phyloP scores from a whole-genome alignment of 1,284 basidiomycete species.

The Mycosarcoma mackinlayi region DNA sequence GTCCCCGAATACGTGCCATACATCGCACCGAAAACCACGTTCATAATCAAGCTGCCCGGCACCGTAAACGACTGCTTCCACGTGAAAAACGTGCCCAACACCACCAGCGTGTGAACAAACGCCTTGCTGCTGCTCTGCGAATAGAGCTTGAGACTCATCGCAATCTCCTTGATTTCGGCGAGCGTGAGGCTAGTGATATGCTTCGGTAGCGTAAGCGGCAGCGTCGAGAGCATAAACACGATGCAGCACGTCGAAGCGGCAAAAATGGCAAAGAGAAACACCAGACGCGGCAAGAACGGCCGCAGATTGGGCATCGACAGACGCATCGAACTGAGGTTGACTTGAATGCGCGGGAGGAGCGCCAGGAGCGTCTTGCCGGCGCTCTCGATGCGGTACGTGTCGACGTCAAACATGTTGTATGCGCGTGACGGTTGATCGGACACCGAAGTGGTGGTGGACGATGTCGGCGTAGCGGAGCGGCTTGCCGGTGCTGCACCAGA shows the following conservation, averaged over 20 bases:
- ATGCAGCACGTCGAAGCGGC: conserved; percentile 58
- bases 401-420: conserved; percentile 36
- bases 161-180: conserved; percentile 63
- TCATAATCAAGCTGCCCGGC: conserved; percentile 65
- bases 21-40: conserved; percentile 67
- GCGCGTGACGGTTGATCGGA: conserved; percentile 20
- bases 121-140: conserved; percentile 48
- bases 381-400: conserved; percentile 32
- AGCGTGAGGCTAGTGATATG: conserved; percentile 64
- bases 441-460: conserved; percentile 13
- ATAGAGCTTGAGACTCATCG: conserved; percentile 56
- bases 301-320: conserved; percentile 47
- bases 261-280: conserved; percentile 55
- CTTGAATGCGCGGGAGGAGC: conserved; percentile 42
- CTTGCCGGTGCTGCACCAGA: conserved; percentile 18
- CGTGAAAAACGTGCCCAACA: conserved; percentile 60
- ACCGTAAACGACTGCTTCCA: conserved; percentile 67
- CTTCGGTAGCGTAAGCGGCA: conserved; percentile 62
- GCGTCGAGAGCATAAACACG: conserved; percentile 57
- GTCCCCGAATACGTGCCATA: conserved; percentile 64
- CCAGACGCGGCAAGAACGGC: conserved; percentile 56
- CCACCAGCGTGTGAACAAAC: conserved; percentile 59
- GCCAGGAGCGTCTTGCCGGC: conserved; percentile 21
- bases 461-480: conserved; percentile 40
- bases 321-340: conserved; percentile 38